Evolutionary conservation across 2,329 filamentous ascomycete genomes (phyloP).

Genomic region (Calonectria fujianensis): DNA sequence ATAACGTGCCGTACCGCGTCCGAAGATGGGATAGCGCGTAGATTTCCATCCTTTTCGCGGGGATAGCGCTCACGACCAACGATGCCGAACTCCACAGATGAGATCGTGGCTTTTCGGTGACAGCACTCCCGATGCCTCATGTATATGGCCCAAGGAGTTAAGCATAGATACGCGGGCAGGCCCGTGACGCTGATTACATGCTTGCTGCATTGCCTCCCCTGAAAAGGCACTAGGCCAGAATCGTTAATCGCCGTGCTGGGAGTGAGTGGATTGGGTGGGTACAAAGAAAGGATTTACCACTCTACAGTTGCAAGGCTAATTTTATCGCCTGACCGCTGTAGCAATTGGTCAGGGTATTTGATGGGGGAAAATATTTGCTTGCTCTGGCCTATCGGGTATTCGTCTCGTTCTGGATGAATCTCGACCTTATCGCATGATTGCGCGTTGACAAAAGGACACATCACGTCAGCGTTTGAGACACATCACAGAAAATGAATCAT

Average conservation of each 20-base stretch:
- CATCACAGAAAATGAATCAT: neutral
- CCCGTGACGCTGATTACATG: neutral
- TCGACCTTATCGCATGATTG: neutral
- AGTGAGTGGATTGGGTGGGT: neutral
- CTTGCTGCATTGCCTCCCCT: neutral
- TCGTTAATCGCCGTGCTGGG: neutral
- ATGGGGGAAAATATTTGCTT: neutral
- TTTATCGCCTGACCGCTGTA: neutral
- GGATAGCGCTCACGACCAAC: neutral
- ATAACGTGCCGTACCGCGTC: neutral
- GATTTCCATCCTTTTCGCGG: neutral
- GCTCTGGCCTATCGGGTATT: neutral
- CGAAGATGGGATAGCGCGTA: neutral
- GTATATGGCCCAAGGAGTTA: neutral
- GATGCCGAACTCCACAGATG: neutral
- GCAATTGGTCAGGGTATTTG: neutral
- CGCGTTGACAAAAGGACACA: neutral
- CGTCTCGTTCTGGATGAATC: neutral
- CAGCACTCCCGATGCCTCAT: neutral
- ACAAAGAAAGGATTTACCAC: neutral
- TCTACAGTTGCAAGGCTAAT: neutral
- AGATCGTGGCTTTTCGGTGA: neutral
- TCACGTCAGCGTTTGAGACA: neutral
- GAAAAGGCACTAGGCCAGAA: neutral
- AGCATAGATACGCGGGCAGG: neutral